phyloP scores from a whole-genome alignment of 2,329 filamentous ascomycete genomes.

The Beauveria medogensis region DNA sequence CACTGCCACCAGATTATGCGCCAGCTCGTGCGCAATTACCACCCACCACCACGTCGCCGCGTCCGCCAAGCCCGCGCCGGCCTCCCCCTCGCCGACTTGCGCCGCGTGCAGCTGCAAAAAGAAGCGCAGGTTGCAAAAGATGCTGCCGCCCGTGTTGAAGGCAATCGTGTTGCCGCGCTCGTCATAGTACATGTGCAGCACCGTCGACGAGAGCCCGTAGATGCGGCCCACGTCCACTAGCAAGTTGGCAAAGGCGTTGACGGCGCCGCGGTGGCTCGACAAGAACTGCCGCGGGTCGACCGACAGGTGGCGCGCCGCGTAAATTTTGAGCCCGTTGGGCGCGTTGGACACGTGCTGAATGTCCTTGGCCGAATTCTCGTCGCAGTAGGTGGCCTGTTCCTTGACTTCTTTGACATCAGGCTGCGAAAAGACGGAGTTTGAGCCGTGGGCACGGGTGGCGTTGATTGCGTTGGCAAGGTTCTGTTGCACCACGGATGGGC shows the following conservation, averaged over 20 bases:
- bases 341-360: slow-evolving; percentile 63
- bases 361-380: slow-evolving; percentile 65
- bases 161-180: slow-evolving; percentile 73
- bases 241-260: slow-evolving; percentile 62
- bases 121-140: slow-evolving; percentile 92
- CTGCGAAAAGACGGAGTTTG: slow-evolving; percentile 61
- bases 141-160: slow-evolving; percentile 78
- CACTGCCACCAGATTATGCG: slow-evolving; percentile 77
- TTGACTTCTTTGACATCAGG: slow-evolving; percentile 66
- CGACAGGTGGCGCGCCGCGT: slow-evolving; percentile 50
- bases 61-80: slow-evolving; percentile 50
- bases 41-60: slow-evolving; percentile 88
- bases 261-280: slow-evolving; percentile 45
- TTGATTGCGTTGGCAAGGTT: slow-evolving; percentile 73
- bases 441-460: slow-evolving; percentile 69
- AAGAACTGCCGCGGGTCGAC: slow-evolving; percentile 48
- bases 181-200: slow-evolving; percentile 84
- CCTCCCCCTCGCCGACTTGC: slow-evolving; percentile 25
- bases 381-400: slow-evolving; percentile 81
- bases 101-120: slow-evolving; percentile 69
- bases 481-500: slow-evolving; percentile 53
- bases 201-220: slow-evolving; percentile 61
- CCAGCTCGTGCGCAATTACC: slow-evolving; percentile 89
- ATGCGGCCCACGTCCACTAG: slow-evolving; percentile 62
- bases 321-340: slow-evolving; percentile 66